phyloP scores from a whole-genome alignment of 176 grass and related monocot genomes.

The Oryza brachyantha region DNA sequence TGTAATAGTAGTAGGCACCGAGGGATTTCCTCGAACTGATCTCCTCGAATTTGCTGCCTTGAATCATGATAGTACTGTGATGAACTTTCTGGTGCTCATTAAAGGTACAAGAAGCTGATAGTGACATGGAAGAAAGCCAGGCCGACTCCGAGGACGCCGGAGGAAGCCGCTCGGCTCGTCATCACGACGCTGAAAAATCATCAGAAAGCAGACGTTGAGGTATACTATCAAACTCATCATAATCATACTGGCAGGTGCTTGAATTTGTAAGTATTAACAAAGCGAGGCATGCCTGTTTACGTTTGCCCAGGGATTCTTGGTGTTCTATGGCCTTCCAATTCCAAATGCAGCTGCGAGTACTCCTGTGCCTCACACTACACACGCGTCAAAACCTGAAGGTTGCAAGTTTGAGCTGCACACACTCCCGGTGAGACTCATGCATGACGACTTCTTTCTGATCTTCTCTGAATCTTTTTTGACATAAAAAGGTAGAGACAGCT shows the following conservation, averaged over 20 bases:
- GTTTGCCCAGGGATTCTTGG: conserved; percentile 61
- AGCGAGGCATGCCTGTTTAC: neutral
- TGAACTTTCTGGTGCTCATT: neutral
- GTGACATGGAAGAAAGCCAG: conserved; percentile 81
- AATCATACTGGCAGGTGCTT: neutral
- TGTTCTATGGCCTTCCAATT: conserved; percentile 75
- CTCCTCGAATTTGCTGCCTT: neutral
- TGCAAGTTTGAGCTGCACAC: conserved; percentile 86
- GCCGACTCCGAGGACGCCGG: conserved; percentile 70
- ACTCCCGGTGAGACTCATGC: conserved; percentile 56
- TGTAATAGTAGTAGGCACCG: neutral
- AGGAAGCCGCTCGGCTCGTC: conserved; percentile 66
- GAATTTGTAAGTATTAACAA: neutral
- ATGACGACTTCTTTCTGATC: neutral
- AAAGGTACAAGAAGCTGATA: conserved; percentile 85
- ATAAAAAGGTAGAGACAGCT: no score
- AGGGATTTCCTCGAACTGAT: neutral
- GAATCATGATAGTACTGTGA: neutral
- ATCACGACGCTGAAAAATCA: conserved; percentile 87
- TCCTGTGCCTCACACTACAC: conserved; percentile 10
- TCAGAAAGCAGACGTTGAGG: conserved; percentile 90
- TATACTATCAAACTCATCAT: neutral
- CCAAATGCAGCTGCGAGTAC: conserved; percentile 11
- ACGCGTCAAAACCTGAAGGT: conserved; percentile 46
- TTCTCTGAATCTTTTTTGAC: no score